Conservation (phyloP, 2,329 filamentous ascomycete species). For the Penicillium sp. region DNA sequence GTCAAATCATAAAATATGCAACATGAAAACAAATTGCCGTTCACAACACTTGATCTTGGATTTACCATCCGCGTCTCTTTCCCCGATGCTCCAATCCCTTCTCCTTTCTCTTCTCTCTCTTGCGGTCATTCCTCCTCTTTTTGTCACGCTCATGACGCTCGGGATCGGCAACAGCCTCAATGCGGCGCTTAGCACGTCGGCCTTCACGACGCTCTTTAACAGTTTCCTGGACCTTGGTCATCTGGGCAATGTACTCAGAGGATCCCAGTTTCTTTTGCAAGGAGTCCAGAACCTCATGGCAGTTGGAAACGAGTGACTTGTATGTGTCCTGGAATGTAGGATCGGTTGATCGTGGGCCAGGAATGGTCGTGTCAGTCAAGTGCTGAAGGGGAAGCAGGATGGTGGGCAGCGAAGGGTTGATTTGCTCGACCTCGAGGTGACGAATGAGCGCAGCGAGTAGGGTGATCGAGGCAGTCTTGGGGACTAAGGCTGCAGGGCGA, state of each 20-base stretch:
- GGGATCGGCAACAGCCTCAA: slow-evolving; percentile 82
- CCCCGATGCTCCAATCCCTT: slow-evolving; percentile 74
- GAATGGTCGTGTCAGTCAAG: slow-evolving; percentile 78
- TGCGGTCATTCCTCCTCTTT: slow-evolving; percentile 80
- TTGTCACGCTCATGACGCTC: slow-evolving; percentile 79
- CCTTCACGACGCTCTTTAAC: slow-evolving; percentile 74
- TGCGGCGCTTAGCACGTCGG: slow-evolving; percentile 81
- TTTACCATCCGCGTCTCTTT: slow-evolving; percentile 70
- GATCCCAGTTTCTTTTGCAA: slow-evolving; percentile 85
- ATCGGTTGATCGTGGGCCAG: slow-evolving; percentile 71
- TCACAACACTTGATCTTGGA: not conserved
- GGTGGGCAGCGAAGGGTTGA: slow-evolving; percentile 66
- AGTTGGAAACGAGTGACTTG: slow-evolving; percentile 71
- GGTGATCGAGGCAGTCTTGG: slow-evolving; percentile 76
- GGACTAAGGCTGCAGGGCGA: slow-evolving; percentile 65
- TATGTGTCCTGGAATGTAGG: slow-evolving; percentile 70
- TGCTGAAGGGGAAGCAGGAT: slow-evolving; percentile 75
- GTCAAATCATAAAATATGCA: slow-evolving; percentile 22
- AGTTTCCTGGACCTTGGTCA: slow-evolving; percentile 73
- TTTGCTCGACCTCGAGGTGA: slow-evolving; percentile 61
- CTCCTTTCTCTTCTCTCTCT: slow-evolving; percentile 81
- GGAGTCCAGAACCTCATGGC: slow-evolving; percentile 77
- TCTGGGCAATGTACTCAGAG: slow-evolving; percentile 72
- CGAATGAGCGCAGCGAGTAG: slow-evolving; percentile 72
- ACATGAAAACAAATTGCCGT: slow-evolving; percentile 7